A percentile compares a stretch with the other conserved stretches of the same genome.
Conservation (phyloP, 306 rosid genomes). For the Vigna hirtella region DNA sequence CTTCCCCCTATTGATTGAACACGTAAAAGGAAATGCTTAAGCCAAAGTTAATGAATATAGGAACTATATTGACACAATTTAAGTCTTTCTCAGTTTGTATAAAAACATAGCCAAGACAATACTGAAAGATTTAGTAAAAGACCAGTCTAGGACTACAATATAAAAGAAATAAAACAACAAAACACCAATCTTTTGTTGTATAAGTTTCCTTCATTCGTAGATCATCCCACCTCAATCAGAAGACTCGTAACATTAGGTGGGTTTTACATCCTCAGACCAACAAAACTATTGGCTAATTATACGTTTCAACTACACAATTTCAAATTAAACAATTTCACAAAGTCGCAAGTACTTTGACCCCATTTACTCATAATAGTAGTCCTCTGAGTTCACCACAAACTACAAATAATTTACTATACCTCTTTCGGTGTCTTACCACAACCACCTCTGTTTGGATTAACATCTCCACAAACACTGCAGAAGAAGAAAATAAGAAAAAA, state of each 20-base stretch:
- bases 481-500: not conserved
- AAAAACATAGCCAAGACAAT: conserved; percentile 27
- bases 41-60: conserved; percentile 23
- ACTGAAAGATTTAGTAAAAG: not conserved
- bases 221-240: conserved; percentile 10
- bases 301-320: conserved; percentile 9
- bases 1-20: conserved; percentile 77
- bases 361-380: not conserved
- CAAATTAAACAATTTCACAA: not conserved
- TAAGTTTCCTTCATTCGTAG: conserved; percentile 1
- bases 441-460: not conserved
- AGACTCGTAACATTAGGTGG: not conserved
- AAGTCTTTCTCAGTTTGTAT: conserved; percentile 32
- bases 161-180: not conserved
- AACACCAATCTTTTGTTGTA: conserved; percentile 8
- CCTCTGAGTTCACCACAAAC: conserved; percentile 23
- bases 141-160: not conserved
- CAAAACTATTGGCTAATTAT: conserved; percentile 14
- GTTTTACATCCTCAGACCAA: conserved; percentile 10
- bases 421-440: conserved; percentile 4
- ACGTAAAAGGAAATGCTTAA: conserved; percentile 20
- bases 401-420: not conserved
- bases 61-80: conserved; percentile 31
- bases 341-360: conserved; percentile 1
- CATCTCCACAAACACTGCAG: not conserved